Evolutionary conservation across 2,329 filamentous ascomycete genomes (phyloP).

Genomic region (Claviceps quebecensis): DNA sequence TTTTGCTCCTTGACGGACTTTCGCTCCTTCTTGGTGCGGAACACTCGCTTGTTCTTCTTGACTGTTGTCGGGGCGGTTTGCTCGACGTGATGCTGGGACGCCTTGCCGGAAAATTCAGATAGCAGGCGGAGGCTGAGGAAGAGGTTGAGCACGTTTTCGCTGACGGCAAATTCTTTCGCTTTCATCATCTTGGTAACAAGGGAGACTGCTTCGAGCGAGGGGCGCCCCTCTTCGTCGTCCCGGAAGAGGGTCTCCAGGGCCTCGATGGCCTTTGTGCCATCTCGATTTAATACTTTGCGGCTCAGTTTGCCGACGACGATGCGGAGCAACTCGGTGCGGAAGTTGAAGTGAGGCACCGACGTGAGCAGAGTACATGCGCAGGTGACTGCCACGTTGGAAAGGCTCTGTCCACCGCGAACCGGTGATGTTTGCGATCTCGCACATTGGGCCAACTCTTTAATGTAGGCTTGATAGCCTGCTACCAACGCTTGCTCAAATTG

Average conservation of each 20-base stretch:
- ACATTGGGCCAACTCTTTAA: conserved; percentile 58
- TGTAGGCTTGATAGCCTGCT: conserved; percentile 69
- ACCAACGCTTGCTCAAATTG: conserved; percentile 81
- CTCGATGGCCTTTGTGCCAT: conserved; percentile 64
- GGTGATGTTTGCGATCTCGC: conserved; percentile 40
- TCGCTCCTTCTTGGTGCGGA: conserved; percentile 74
- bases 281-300: conserved; percentile 52
- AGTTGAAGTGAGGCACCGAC: conserved; percentile 93
- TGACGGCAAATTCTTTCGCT: conserved; percentile 63
- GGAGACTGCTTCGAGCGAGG: conserved; percentile 73
- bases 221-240: conserved; percentile 79
- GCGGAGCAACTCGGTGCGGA: conserved; percentile 72
- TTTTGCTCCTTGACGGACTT: conserved; percentile 80
- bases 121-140: conserved; percentile 83
- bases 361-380: conserved; percentile 73
- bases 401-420: conserved; percentile 26
- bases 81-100: conserved; percentile 65
- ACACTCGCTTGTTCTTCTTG: conserved; percentile 64
- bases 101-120: conserved; percentile 75
- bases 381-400: conserved; percentile 66
- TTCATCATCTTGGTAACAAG: conserved; percentile 93
- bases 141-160: conserved; percentile 77
- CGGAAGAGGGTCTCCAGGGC: conserved; percentile 71
- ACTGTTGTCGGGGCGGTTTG: conserved; percentile 11
- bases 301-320: conserved; percentile 78